Conservation (phyloP, 306 rosid genomes). For the Hippophae gyantsensis region DNA sequence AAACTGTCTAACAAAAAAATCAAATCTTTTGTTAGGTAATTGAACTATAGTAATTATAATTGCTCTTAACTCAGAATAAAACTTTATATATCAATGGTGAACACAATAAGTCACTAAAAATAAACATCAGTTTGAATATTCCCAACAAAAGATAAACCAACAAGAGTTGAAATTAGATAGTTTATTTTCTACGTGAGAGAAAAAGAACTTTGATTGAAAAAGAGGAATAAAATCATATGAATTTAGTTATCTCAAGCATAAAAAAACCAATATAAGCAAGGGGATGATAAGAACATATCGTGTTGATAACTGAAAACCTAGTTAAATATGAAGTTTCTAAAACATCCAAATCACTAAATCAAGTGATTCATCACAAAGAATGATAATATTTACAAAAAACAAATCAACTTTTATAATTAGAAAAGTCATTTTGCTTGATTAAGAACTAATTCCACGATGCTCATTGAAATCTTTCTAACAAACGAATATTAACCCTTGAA, state of each 20-base stretch:
- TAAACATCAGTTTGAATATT: neutral
- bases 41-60: no score
- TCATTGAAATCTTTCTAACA: constrained; percentile 12
- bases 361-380: neutral
- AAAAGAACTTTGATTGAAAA: no score
- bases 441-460: constrained; percentile 18
- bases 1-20: no score
- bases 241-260: no score
- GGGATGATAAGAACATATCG: no score
- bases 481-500: no score
- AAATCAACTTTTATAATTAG: constrained; percentile 7
- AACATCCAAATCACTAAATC: neutral
- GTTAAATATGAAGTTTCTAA: no score
- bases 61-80: no score
- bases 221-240: no score
- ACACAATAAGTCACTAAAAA: constrained; percentile 1
- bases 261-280: no score
- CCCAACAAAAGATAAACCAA: constrained; percentile 2
- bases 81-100: neutral
- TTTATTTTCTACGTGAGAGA: neutral
- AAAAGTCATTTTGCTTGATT: constrained; percentile 7
- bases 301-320: no score
- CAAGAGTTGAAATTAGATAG: neutral
- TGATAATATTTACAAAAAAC: neutral
- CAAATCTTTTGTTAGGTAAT: no score